These are phyloP conservation scores for Mortierella sp. DNA, from an alignment of 371 early-diverging fungal genomes.

Conservation along the genomic window DNA sequence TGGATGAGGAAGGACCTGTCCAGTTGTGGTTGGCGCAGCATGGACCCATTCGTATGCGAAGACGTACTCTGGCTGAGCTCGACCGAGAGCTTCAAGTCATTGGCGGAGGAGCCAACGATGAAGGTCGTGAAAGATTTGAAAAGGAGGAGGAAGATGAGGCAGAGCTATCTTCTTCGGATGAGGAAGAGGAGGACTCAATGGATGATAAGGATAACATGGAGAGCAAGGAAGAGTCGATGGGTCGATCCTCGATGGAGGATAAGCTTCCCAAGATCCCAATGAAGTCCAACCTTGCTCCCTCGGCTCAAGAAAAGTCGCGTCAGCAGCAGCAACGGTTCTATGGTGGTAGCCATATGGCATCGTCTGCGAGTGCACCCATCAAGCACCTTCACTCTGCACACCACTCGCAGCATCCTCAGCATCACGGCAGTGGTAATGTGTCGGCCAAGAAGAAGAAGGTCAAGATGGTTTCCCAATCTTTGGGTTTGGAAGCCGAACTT, in stretches of 20 bases:
- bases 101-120: conserved; percentile 11
- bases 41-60: conserved; percentile 26
- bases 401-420: background rate
- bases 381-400: background rate
- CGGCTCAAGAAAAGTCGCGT: background rate
- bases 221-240: background rate
- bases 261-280: conserved; percentile 30
- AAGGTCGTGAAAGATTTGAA: conserved; percentile 3
- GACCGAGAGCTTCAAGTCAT: background rate
- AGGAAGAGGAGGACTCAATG: conserved; percentile 6
- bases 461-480: conserved; percentile 12
- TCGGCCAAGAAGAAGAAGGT: conserved; percentile 1
- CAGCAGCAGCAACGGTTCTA: conserved; percentile 1
- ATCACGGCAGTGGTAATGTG: background rate
- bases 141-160: conserved; percentile 12
- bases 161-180: background rate
- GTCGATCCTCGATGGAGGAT: conserved; percentile 6
- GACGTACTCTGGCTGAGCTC: background rate
- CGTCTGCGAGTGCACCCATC: background rate
- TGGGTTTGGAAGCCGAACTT: conserved; percentile 30
- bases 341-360: conserved; percentile 8
- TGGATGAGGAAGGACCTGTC: conserved; percentile 30
- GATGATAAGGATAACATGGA: background rate
- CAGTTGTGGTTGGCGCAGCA: conserved; percentile 35
- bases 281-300: conserved; percentile 9